Base-by-base conservation (phyloP, 192 early-diverging fungal species). In the Pecoramyces ruminantium region DNA sequence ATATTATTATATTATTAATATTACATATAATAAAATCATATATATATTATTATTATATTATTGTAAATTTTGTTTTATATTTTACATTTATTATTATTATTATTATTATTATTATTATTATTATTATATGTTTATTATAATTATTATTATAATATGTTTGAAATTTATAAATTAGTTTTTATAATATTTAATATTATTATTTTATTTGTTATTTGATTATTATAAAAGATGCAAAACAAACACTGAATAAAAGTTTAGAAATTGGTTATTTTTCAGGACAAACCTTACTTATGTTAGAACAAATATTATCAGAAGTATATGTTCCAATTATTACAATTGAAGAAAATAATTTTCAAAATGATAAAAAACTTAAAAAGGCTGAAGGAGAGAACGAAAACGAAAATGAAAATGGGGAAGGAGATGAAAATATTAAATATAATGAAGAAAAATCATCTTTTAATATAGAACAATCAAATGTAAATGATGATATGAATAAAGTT, bases 261-360 rank as follows among this genome's bases (percentile, higher is more conserved):
- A 86, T 87, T 28, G 90, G 90, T 14, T 89, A 90, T 67, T 84
- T 90, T 78, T 86, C 86, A 18, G 86, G 86, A 18, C 86, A 88
- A 58, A 87, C 88, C 2, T 82, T 91, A 17, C 77, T 87, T 18
- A 91, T 89, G 88, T 84, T 91, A 16, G 90, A 91, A 82, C 86
- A 84, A 58, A 87, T 89, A 12, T 78, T 91, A 16, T 82, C 85
- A 40, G 89, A 91, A 42, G 83, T 91, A 16, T 90, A 89, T 81
- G 27, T 91, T 21, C 90, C 90, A 28, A 82, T 91, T 12, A 84
- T 91, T 12, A 85, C 78, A 39, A 84, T 79, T 30, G 51, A 67
- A 67, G 51, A 67, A n/a, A 11, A 21, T 0, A 67, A 21, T n/a
- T 2, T 17, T 80, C 82, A 12, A 86, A 86, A 30, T 81, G 78